Evolutionary conservation across 176 grass and related monocot genomes (phyloP), one percentile per base, ranked within the genome.

Genomic region (Echinochloa phyllopogon): DNA sequence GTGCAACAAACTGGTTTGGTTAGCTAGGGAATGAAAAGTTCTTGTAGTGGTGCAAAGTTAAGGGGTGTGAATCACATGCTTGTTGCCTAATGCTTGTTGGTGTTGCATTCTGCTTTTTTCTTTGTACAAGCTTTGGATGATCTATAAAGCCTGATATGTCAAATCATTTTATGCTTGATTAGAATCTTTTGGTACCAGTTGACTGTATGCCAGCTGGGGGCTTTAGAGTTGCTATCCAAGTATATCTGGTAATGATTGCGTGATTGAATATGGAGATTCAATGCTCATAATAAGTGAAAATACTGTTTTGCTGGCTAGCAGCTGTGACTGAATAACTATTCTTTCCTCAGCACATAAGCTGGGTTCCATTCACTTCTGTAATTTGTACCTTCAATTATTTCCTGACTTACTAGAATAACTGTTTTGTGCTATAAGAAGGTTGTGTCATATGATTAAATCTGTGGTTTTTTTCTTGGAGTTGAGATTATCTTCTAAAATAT

Each of bases 161-260:
- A 44, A 52, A 58, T 50, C 44, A 20, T 74, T 56, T 38, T 58
- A 13, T 75, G 67, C 40, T 82, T 24, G 40, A 20, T 58, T 66
- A 40, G 8, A 49, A 49, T 60, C 12, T 39, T 47, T 69, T 70
- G 57, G 70, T 4, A 68, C 64, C 38, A 6, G 13, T 58, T 75
- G 49, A 82, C 38, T 74, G 33, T 52, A 74, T 80, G 58, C 5
- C 17, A 74, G 8, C 44, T 43, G 57, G 58, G 45, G 20, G 8
- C 44, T 13, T 10, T 49, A 65, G 12, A 75, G 16, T 41, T 57
- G 45, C 37, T 41, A 64, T 17, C 15, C 20, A 48, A 67, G 38
- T 53, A 76, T 74, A 53, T 82, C 39, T 59, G 13, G 27, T 67
- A 82, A 13, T 58, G 43, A 21, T 82, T 68, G 18, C 10, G 25